Percentiles rank a stretch among this genome's conserved stretches.
Conservation (phyloP, 495 filamentous ascomycete genomes). For the Annulohypoxylon nitens region DNA sequence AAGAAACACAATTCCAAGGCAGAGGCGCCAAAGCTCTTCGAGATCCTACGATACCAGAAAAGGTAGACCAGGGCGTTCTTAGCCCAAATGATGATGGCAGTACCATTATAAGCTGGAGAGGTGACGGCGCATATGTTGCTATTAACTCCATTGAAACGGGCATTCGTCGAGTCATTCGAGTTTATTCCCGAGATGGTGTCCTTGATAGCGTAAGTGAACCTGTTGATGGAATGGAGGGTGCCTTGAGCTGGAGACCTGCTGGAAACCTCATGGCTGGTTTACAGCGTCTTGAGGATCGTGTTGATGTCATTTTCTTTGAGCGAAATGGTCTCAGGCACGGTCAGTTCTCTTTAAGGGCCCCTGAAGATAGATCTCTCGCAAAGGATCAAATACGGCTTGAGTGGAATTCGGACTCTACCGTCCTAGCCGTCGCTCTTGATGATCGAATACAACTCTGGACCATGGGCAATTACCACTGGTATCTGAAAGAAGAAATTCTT, state of each 20-base stretch:
- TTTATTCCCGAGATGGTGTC: conserved; percentile 89
- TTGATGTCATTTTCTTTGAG: conserved; percentile 96
- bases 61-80: conserved; percentile 84
- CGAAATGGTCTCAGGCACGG: conserved; percentile 95
- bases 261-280: conserved; percentile 91
- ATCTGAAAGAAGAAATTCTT: conserved; percentile 91
- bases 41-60: conserved; percentile 95
- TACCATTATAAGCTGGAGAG: conserved; percentile 88
- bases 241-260: conserved; percentile 89
- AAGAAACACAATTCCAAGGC: conserved; percentile 97
- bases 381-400: conserved; percentile 72
- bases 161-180: conserved; percentile 80
- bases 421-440: conserved; percentile 81
- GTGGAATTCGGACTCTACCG: conserved; percentile 94
- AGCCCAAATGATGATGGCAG: conserved; percentile 77
- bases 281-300: conserved; percentile 73
- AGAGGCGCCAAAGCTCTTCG: conserved; percentile 84
- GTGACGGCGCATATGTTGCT: conserved; percentile 92
- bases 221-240: conserved; percentile 86
- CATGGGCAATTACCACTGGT: conserved; percentile 97
- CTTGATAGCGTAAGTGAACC: conserved; percentile 94
- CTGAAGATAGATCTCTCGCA: conserved; percentile 65
- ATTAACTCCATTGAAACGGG: conserved; percentile 79
- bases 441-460: conserved; percentile 94
- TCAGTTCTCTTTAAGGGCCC: conserved; percentile 81